phyloP scores from a whole-genome alignment of 2,329 filamentous ascomycete species.

The Cladobotryum mycophilum region DNA sequence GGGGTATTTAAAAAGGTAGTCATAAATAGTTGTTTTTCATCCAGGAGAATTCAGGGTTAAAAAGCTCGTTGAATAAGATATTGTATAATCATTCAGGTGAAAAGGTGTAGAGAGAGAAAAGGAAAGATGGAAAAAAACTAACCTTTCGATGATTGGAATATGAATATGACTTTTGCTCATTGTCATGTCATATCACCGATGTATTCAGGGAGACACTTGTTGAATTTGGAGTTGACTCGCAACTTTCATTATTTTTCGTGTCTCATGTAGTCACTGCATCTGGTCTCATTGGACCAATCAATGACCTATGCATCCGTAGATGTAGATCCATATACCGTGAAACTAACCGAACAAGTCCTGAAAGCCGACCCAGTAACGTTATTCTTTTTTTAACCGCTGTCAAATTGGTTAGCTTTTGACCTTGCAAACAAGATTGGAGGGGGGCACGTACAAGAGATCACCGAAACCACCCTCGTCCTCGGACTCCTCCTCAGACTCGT shows the following conservation, averaged over 20 bases:
- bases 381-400: constrained; percentile 46
- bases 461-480: constrained; percentile 68
- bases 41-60: constrained; percentile 58
- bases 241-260: constrained; percentile 24
- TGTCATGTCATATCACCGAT: constrained; percentile 6
- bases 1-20: constrained; percentile 33
- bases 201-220: background rate
- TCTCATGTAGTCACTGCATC: constrained; percentile 28
- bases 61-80: constrained; percentile 60
- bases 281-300: constrained; percentile 37
- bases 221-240: constrained; percentile 12
- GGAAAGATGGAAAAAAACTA: constrained; percentile 31
- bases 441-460: constrained; percentile 61
- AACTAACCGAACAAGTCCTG: constrained; percentile 35
- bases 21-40: constrained; percentile 51
- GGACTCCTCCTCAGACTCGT: constrained; percentile 64
- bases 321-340: constrained; percentile 37
- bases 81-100: constrained; percentile 46
- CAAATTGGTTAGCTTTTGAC: constrained; percentile 33
- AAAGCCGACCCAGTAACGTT: constrained; percentile 35
- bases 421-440: background rate
- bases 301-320: constrained; percentile 42
- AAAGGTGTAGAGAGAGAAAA: constrained; percentile 16
- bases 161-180: background rate
- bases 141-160: constrained; percentile 32